Percentiles rank a stretch among this genome's conserved stretches.
These are phyloP conservation scores for Beta macrorhiza DNA, from an alignment of 179 eudicot genomes.

Conservation along the genomic window DNA sequence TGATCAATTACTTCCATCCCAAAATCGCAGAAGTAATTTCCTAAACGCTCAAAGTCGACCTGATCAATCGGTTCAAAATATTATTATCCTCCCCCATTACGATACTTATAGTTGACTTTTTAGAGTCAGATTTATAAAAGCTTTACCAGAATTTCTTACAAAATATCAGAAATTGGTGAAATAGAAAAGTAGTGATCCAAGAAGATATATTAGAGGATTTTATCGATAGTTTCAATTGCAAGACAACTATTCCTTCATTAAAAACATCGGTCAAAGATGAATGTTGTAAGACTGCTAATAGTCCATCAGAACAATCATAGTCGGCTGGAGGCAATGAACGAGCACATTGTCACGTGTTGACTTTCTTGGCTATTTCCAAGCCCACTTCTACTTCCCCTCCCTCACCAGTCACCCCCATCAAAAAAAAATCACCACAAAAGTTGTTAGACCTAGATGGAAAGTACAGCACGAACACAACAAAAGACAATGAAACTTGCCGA, in stretches of 20 bases:
- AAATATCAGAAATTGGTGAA: not conserved
- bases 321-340: not conserved
- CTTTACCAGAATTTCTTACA: not conserved
- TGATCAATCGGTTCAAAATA: not conserved
- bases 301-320: not conserved
- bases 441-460: not conserved
- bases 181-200: not conserved
- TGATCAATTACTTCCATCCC: slow-evolving; percentile 10
- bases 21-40: not conserved
- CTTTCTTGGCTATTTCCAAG: no score
- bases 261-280: not conserved
- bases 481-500: not conserved
- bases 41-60: not conserved
- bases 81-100: not conserved
- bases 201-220: not conserved
- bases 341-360: not conserved
- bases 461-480: not conserved
- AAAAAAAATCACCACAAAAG: no score
- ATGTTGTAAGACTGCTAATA: not conserved
- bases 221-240: not conserved
- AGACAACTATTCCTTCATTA: not conserved
- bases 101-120: not conserved
- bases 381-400: not conserved
- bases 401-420: not conserved
- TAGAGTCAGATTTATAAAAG: not conserved